phyloP scores from a whole-genome alignment of 176 grass and related monocot genomes.

The Carex myosuroides region DNA sequence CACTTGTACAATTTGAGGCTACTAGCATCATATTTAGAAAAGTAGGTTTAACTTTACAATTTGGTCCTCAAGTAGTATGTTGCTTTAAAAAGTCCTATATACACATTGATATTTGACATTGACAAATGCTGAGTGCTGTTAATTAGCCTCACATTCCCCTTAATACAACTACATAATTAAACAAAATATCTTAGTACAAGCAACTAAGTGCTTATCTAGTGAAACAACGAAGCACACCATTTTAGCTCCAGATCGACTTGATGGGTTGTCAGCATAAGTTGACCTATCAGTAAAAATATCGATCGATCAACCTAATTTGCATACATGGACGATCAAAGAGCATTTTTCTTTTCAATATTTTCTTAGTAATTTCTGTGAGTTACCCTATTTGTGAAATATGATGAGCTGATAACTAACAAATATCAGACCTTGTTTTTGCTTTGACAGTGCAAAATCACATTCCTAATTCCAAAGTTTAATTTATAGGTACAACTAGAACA shows the following conservation, averaged over 20 bases:
- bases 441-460: conserved; percentile 2
- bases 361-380: not conserved
- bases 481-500: not conserved
- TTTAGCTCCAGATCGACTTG: not conserved
- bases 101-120: not conserved
- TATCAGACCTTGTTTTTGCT: not conserved
- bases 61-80: too few species aligned
- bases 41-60: not conserved
- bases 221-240: not conserved
- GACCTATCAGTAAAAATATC: not conserved
- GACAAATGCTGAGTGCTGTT: not conserved
- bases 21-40: not conserved
- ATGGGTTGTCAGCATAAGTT: not conserved
- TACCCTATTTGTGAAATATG: not conserved
- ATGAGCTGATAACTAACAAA: not conserved
- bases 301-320: not conserved
- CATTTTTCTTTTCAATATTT: not conserved
- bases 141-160: not conserved
- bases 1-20: not conserved
- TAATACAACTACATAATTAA: not conserved
- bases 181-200: not conserved
- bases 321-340: not conserved
- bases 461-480: not conserved
- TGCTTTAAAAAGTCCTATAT: not conserved
- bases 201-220: not conserved